These are phyloP conservation scores for Suillus hirtellus DNA, from an alignment of 768 basidiomycete genomes.

Conservation along the genomic window DNA sequence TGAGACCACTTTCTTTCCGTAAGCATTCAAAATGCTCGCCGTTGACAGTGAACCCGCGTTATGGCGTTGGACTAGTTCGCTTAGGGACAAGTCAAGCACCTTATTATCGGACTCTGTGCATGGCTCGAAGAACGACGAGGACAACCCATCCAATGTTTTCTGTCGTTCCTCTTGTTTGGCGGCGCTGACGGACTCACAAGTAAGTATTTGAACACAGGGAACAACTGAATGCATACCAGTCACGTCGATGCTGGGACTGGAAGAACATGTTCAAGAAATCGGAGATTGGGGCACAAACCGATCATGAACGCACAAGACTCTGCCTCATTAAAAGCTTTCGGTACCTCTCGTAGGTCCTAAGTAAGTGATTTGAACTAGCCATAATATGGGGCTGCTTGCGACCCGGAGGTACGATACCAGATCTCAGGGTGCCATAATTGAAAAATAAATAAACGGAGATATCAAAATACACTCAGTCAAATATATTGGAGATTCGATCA, in stretches of 20 bases:
- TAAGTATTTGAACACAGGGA: neutral
- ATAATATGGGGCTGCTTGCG: neutral
- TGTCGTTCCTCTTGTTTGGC: conserved; percentile 37
- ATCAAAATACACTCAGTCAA: neutral
- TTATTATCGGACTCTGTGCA: conserved; percentile 37
- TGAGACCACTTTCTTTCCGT: conserved; percentile 40
- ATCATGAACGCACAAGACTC: neutral
- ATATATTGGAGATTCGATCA: conserved; percentile 4
- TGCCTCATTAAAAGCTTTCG: neutral
- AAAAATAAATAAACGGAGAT: neutral
- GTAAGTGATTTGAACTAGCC: neutral
- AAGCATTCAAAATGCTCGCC: conserved; percentile 37
- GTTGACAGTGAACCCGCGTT: conserved; percentile 29
- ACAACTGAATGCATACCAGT: conserved; percentile 27
- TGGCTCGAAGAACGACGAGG: conserved; percentile 27
- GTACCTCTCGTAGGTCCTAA: neutral
- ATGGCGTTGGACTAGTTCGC: conserved; percentile 37
- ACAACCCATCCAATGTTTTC: conserved; percentile 30
- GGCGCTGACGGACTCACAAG: conserved; percentile 18
- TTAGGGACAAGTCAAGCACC: conserved; percentile 38
- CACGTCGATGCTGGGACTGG: conserved; percentile 26
- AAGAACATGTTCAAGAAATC: conserved; percentile 24
- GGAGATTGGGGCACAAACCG: too few species aligned
- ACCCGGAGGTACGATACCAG: neutral
- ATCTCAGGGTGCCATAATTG: conserved; percentile 3